These are phyloP conservation scores for Pulveroboletus sp. DNA, from an alignment of 768 basidiomycete species.

Conservation along the genomic window DNA sequence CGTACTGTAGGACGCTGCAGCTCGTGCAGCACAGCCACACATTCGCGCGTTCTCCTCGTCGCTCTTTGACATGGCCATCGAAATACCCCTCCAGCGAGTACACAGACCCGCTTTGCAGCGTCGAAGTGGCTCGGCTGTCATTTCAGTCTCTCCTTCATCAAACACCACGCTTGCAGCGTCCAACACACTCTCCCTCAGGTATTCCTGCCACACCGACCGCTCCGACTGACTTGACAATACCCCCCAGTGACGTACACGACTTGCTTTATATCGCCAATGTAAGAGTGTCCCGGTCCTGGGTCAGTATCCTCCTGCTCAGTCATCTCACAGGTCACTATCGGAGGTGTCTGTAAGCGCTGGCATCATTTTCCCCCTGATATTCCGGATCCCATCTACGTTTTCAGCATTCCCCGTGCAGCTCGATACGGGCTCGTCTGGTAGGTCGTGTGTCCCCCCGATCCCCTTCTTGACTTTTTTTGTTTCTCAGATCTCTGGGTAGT, in stretches of 20 bases:
- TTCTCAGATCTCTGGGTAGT: slow-evolving; percentile 66
- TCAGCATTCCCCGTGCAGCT: slow-evolving; percentile 71
- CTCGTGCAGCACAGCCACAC: slow-evolving; percentile 14
- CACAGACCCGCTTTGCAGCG: slow-evolving; percentile 33
- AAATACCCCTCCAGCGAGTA: slow-evolving; percentile 44
- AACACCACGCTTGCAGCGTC: slow-evolving; percentile 1
- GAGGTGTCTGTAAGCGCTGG: slow-evolving; percentile 46
- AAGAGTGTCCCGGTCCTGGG: slow-evolving; percentile 23
- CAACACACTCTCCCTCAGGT: slow-evolving; percentile 23
- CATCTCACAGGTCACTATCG: slow-evolving; percentile 56
- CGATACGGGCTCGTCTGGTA: slow-evolving; percentile 67
- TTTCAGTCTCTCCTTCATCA: slow-evolving; percentile 23
- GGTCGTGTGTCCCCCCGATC: neutral
- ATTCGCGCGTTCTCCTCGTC: neutral
- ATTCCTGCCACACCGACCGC: neutral
- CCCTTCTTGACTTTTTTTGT: neutral
- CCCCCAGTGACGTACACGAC: slow-evolving; percentile 62
- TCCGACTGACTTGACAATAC: slow-evolving; percentile 11
- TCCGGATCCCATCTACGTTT: neutral
- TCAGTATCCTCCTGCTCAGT: neutral
- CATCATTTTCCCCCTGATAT: neutral
- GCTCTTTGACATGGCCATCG: slow-evolving; percentile 36
- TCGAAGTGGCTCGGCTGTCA: slow-evolving; percentile 31
- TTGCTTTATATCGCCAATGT: slow-evolving; percentile 77
- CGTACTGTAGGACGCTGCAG: too few relatives aligned